Base-by-base conservation (phyloP, 495 filamentous ascomycete species). In the Penicillium angulare region DNA sequence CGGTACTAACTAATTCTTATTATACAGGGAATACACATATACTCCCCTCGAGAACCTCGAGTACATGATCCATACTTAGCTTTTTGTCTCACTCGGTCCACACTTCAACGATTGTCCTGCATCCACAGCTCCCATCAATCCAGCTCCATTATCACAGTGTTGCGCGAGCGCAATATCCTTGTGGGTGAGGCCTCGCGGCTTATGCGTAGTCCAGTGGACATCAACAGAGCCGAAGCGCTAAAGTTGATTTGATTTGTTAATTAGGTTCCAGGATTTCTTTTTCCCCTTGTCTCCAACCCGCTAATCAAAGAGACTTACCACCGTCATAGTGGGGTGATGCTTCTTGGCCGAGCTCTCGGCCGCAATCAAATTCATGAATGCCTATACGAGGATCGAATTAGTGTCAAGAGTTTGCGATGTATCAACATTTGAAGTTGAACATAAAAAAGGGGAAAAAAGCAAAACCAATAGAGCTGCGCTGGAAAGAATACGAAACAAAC, bases 121-220 rank as follows among this genome's bases (percentile, higher is more conserved):
- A 20, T 69, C 64, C 33, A 76, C 73, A 0, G 64, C 63, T 7
- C 73, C 70, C 55, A 75, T 68, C 46, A 68, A 36, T 21, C 54
- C 66, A 38, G 73, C 73, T 22, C 82, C 73, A 47, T 76, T 60
- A 61, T 90, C 86, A 65, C 88, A 90, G 50, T 80, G 76, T 33
- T 63, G 65, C 1, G 88, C 88, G 68, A 90, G 76, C 13, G 75
- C 62, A 31, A 86, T 64, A 59, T 92, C 88, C 53, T 85, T 85
- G 20, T 68, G 51, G 0, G 84, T 85, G n/a, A 92, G 73, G n/a
- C 88, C 87, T 17, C 75, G 72, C 7, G 85, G 86, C 36, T 73
- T 73, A 67, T 92, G 87, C 15, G 88, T 90, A 9, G 86, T 90
- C 88, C 86, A 90, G 63, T 76, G 71, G 47, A 78, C 65, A 50